Percentiles rank a stretch among this genome's conserved stretches.
Evolutionary conservation across 352 stramenopile genomes (phyloP).

Genomic region (Globisporangium uncinulatum): DNA sequence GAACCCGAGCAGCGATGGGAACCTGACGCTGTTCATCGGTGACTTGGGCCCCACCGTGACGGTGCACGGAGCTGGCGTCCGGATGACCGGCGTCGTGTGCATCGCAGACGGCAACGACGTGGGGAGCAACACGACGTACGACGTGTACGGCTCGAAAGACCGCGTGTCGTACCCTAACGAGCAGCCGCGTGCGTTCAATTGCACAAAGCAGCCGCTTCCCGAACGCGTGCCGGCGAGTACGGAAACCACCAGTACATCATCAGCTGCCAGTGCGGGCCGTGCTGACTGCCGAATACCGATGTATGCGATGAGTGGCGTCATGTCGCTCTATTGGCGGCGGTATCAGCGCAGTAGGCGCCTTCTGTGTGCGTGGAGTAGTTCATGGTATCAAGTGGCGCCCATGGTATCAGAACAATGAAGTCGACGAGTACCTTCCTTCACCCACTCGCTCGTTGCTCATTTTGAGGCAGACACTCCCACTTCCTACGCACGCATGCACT

Average conservation of each 20-base stretch:
- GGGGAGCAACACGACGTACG: not conserved
- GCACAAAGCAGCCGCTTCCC: not conserved
- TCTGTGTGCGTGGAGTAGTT: too few species aligned
- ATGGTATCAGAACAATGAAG: too few species aligned
- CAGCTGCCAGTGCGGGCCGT: too few species aligned
- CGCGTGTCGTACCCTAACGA: not conserved
- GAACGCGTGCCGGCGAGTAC: not conserved
- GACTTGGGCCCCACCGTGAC: not conserved
- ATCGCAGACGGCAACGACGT: not conserved
- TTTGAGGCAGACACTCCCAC: too few species aligned
- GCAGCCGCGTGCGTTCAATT: not conserved
- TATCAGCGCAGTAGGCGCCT: too few species aligned
- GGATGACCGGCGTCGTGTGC: not conserved
- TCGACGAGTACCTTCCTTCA: too few species aligned
- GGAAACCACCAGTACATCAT: not conserved
- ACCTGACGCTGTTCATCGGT: not conserved
- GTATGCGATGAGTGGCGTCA: too few species aligned
- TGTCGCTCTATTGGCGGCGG: too few species aligned
- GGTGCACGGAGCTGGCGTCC: not conserved
- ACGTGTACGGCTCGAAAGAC: not conserved
- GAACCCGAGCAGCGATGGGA: not conserved
- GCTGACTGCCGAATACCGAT: too few species aligned
- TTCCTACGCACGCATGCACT: too few species aligned
- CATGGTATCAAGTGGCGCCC: too few species aligned
- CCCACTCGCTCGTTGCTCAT: too few species aligned